A percentile compares a stretch with the other conserved stretches of the same genome.
Conservation (phyloP, 73 alveolate species). For the Uronychia binucleata region DNA sequence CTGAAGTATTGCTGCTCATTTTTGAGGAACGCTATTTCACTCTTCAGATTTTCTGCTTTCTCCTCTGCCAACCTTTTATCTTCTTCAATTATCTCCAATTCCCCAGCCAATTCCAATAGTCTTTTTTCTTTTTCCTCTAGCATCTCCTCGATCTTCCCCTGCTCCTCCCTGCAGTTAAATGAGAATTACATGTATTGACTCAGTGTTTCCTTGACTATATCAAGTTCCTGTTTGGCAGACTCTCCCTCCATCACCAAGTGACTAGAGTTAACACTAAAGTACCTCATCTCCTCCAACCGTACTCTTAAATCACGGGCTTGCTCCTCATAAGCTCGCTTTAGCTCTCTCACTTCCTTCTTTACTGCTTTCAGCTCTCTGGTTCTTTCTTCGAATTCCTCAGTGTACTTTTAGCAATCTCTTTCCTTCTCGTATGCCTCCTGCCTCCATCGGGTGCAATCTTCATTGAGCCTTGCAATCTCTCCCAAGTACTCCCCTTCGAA, state of each 20-base stretch:
- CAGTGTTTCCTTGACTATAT: background rate
- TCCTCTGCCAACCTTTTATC: background rate
- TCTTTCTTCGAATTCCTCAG: background rate
- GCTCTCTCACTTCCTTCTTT: background rate
- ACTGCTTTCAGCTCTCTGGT: background rate
- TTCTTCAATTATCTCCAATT: no score
- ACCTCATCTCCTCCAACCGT: background rate
- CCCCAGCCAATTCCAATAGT: background rate
- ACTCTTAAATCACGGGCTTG: background rate
- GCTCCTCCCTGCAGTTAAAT: background rate
- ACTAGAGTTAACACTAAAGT: background rate
- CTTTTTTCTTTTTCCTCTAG: background rate
- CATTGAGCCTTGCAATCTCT: background rate
- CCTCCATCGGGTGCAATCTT: background rate
- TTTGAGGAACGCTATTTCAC: background rate
- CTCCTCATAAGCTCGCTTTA: background rate
- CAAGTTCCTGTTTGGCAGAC: background rate
- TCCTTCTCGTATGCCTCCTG: background rate
- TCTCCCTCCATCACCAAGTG: background rate
- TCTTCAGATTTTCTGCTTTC: background rate
- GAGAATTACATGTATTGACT: background rate
- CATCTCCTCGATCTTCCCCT: background rate
- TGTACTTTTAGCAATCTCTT: background rate
- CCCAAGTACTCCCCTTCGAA: background rate
- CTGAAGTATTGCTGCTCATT: no score